These are phyloP conservation scores for Nothophaeocryptopus gaeumannii DNA, from an alignment of 2,329 filamentous ascomycete genomes.

Conservation along the genomic window DNA sequence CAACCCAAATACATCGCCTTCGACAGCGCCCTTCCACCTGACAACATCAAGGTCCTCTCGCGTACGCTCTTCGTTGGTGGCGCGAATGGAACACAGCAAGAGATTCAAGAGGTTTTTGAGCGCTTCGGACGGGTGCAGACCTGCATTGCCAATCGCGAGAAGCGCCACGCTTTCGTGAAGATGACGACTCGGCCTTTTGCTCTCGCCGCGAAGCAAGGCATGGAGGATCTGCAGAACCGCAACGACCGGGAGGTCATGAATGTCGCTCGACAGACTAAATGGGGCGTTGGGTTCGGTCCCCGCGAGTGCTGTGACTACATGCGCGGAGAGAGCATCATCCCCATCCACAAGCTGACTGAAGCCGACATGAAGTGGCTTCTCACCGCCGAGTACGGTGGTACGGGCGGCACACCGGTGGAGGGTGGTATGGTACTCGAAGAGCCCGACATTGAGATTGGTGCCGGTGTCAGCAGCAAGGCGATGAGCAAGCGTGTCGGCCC, in stretches of 20 bases:
- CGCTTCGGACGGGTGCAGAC: slow-evolving; percentile 88
- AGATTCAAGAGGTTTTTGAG: slow-evolving; percentile 76
- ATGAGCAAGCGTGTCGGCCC: slow-evolving; percentile 39
- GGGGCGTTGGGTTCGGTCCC: slow-evolving; percentile 96
- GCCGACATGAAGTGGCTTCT: slow-evolving; percentile 97
- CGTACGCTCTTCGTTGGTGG: slow-evolving; percentile 95
- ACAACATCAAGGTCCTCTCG: slow-evolving; percentile 87
- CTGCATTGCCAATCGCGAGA: slow-evolving; percentile 97
- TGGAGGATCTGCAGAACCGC: slow-evolving; percentile 86
- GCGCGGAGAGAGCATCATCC: slow-evolving; percentile 88
- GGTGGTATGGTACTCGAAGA: slow-evolving; percentile 88
- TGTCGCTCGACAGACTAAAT: slow-evolving; percentile 70
- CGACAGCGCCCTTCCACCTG: slow-evolving; percentile 69
- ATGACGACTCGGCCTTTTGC: slow-evolving; percentile 91
- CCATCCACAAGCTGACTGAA: slow-evolving; percentile 87
- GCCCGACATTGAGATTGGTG: slow-evolving; percentile 97
- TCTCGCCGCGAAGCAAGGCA: slow-evolving; percentile 76
- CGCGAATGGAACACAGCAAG: slow-evolving; percentile 73
- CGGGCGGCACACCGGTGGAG: slow-evolving; percentile 77
- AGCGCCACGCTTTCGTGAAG: slow-evolving; percentile 97
- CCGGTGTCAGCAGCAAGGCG: slow-evolving; percentile 87
- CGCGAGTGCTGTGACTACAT: slow-evolving; percentile 96
- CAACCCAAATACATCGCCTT: slow-evolving; percentile 75
- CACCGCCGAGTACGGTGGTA: slow-evolving; percentile 88
- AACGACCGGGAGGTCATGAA: slow-evolving; percentile 70